Evolutionary conservation across 345 rosid species (phyloP), one percentile per base, ranked within the genome.

Genomic region (Hypericum perforatum): DNA sequence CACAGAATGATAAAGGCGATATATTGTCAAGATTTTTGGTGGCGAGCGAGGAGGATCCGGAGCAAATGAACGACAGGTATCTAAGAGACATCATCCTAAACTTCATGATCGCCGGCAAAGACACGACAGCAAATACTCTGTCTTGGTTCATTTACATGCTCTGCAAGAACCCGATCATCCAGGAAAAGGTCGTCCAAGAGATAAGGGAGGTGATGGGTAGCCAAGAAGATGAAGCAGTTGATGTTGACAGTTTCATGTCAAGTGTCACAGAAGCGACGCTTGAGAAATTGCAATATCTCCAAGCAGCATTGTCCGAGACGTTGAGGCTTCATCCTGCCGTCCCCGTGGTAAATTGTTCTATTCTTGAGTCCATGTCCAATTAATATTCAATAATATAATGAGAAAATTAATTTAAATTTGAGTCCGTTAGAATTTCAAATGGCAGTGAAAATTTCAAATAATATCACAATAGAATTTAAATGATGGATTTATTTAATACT

Each of bases 111-210:
- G 85, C 97, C 7, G 91, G 94, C 8, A 89, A 85, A 65, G 97
- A 89, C 49, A 52, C 85, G 5, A 76, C 63, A 4, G 87, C 85
- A 12, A 66, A 52, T 36, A 51, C 92, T 7, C 74, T 89, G 32
- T 78, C 81, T 0, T 85, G 95, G 95, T 79, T 85, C 78, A 57
- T 82, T 58, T 83, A 79, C 39, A 72, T 81, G 82, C 86, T 85
- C 54, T 81, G 92, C 66, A 82, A 76, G 62, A 63, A 83, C 56
- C 95, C 92, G 7, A 37, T 75, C 11, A 59, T 89, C 47, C 95
- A 85, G 60, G 85, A 82, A 59, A 89, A 81, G 40, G 48, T 85
- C 2, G 74, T 71, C 0, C 65, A 70, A 43, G 95, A 89, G 66
- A 77, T 89, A 9, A 58, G 54, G 50, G 65, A 75, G 0, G 69